Percentiles rank a stretch among this genome's conserved stretches.
Evolutionary conservation across 2,329 filamentous ascomycete genomes (phyloP).

Genomic region (Neopestalotiopsis sp.): DNA sequence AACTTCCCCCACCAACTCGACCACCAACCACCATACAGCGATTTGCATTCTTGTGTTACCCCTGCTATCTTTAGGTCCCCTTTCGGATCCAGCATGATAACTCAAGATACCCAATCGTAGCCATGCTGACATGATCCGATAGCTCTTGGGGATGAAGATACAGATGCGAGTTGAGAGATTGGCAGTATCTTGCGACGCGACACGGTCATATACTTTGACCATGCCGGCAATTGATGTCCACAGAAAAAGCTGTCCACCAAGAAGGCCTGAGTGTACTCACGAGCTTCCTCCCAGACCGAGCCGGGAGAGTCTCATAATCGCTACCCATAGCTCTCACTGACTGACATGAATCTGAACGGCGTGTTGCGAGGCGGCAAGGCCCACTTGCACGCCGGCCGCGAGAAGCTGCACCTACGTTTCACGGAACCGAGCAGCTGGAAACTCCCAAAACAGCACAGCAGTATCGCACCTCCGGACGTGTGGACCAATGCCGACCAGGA

Average conservation of each 20-base stretch:
- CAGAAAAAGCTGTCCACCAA: not conserved
- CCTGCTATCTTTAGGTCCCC: not conserved
- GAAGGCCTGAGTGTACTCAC: not conserved
- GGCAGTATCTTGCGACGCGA: not conserved
- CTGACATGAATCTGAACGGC: not conserved
- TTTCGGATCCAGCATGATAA: not conserved
- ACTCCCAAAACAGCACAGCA: conserved; percentile 36
- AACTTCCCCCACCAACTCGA: not conserved
- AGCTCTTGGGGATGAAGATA: not conserved
- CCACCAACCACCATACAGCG: not conserved
- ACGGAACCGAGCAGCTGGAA: conserved; percentile 34
- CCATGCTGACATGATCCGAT: not conserved
- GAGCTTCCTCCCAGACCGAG: not conserved
- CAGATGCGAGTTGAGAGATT: too few relatives aligned
- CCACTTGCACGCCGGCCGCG: conserved; percentile 19
- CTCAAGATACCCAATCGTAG: not conserved
- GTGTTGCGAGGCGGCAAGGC: not conserved
- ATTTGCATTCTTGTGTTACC: not conserved
- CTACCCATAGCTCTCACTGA: not conserved
- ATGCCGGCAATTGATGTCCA: not conserved
- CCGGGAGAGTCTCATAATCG: not conserved
- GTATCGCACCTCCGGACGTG: conserved; percentile 35
- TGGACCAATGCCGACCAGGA: conserved; percentile 37
- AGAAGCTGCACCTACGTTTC: conserved; percentile 28
- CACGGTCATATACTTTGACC: not conserved